Evolutionary conservation across 2,329 filamentous ascomycete species (phyloP).

Genomic region (Chaetomiaceae sp.): DNA sequence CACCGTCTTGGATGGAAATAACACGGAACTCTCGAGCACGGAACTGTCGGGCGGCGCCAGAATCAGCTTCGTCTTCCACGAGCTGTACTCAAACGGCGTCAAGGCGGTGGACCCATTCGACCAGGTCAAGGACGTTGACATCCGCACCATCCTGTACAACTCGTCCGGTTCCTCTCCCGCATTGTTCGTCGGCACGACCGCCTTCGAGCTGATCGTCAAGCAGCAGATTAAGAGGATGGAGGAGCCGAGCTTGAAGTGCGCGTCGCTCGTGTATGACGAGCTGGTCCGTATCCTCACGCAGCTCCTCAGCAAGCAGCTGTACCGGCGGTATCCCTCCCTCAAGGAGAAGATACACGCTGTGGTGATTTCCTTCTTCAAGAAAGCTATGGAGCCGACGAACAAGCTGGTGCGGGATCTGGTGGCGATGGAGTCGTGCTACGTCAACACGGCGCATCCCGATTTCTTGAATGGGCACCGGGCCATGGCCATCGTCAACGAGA

Average conservation of each 20-base stretch:
- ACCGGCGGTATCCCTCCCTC: slow-evolving; percentile 85
- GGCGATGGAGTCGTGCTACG: slow-evolving; percentile 91
- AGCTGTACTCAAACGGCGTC: slow-evolving; percentile 94
- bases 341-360: slow-evolving; percentile 97
- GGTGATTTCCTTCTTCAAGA: slow-evolving; percentile 94
- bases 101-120: slow-evolving; percentile 98
- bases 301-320: slow-evolving; percentile 81
- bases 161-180: slow-evolving; percentile 97
- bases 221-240: slow-evolving; percentile 96
- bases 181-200: slow-evolving; percentile 92
- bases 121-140: slow-evolving; percentile 94
- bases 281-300: slow-evolving; percentile 91
- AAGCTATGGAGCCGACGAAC: slow-evolving; percentile 96
- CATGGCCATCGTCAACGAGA: slow-evolving; percentile 97
- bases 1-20: slow-evolving; percentile 93
- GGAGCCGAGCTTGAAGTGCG: slow-evolving; percentile 95
- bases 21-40: slow-evolving; percentile 87
- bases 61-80: slow-evolving; percentile 99
- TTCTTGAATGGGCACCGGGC: slow-evolving; percentile 94
- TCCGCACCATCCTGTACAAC: slow-evolving; percentile 96
- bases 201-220: slow-evolving; percentile 98
- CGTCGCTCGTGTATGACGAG: slow-evolving; percentile 95
- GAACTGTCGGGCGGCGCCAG: slow-evolving; percentile 94
- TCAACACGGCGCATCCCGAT: slow-evolving; percentile 97
- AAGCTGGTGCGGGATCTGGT: slow-evolving; percentile 93